These are phyloP conservation scores for Metschnikowia peoriensis DNA, from an alignment of 805 yeast genomes.

Conservation along the genomic window DNA sequence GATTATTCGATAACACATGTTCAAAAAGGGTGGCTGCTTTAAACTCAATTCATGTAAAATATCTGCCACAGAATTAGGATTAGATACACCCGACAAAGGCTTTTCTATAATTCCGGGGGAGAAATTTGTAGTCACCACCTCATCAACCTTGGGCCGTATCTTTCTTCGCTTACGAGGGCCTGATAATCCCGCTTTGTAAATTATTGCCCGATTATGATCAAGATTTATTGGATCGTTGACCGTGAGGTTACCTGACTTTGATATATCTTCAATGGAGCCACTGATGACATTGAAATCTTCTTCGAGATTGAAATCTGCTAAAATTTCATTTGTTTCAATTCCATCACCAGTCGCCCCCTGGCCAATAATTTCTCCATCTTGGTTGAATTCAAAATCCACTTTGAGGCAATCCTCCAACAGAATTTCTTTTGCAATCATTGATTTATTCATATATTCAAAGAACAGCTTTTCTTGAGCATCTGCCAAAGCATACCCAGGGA, in stretches of 20 bases:
- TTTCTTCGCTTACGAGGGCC: slow-evolving; percentile 4
- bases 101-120: not conserved
- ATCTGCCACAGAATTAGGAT: not conserved
- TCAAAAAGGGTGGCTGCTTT: slow-evolving; percentile 11
- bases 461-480: slow-evolving; percentile 15
- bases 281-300: slow-evolving; percentile 12
- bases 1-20: slow-evolving; percentile 7
- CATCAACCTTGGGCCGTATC: slow-evolving; percentile 4
- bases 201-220: slow-evolving; percentile 3
- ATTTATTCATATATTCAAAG: slow-evolving; percentile 17
- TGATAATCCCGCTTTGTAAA: not conserved
- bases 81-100: not conserved
- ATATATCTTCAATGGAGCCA: slow-evolving; percentile 11
- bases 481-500: slow-evolving; percentile 1
- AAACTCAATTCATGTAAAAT: slow-evolving; percentile 5
- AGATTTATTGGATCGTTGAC: slow-evolving; percentile 10
- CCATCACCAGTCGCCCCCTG: not conserved
- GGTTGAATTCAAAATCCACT: slow-evolving; percentile 24
- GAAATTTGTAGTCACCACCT: not conserved
- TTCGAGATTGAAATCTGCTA: slow-evolving; percentile 14
- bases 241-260: slow-evolving; percentile 7
- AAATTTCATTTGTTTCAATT: not conserved
- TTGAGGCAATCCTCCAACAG: slow-evolving; percentile 9
- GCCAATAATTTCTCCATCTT: slow-evolving; percentile 21
- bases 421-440: slow-evolving; percentile 12